Percentiles rank a stretch among this genome's conserved stretches.
Evolutionary conservation across 768 basidiomycete species (phyloP).

Genomic region (Mycena sanguinolenta): DNA sequence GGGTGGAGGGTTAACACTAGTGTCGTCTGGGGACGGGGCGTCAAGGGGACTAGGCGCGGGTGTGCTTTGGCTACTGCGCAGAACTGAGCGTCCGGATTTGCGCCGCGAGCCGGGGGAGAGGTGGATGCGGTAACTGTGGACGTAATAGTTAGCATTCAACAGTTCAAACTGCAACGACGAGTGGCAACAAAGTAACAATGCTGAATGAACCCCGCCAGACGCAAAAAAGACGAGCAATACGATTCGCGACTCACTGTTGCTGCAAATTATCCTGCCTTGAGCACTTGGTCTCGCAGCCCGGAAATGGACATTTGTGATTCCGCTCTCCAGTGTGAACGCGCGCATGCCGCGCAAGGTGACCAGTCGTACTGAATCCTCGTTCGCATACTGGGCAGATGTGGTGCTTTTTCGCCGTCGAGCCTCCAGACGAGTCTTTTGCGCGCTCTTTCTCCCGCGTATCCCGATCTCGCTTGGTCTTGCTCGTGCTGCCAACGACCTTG

Average conservation of each 20-base stretch:
- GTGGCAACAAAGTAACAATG: background rate
- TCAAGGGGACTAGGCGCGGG: slow-evolving; percentile 11
- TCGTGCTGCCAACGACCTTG: no score
- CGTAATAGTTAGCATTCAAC: background rate
- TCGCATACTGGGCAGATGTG: slow-evolving; percentile 76
- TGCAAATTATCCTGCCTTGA: slow-evolving; percentile 91
- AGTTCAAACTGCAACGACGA: no score
- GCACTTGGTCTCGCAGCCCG: slow-evolving; percentile 93
- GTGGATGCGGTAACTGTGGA: slow-evolving; percentile 33
- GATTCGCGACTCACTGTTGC: slow-evolving; percentile 56
- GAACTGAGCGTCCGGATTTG: slow-evolving; percentile 17
- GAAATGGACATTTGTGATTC: slow-evolving; percentile 94
- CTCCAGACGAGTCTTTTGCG: background rate
- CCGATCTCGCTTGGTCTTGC: no score
- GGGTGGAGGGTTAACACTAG: background rate
- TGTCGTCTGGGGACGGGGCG: background rate
- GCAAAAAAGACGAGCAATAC: background rate
- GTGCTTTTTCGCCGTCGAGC: slow-evolving; percentile 6
- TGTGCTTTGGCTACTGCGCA: slow-evolving; percentile 21
- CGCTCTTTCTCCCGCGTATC: no score
- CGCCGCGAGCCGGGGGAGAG: slow-evolving; percentile 29
- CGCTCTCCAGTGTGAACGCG: slow-evolving; percentile 93
- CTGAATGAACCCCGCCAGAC: no score
- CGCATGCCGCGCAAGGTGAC: slow-evolving; percentile 90
- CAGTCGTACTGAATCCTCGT: slow-evolving; percentile 88